A percentile compares a stretch with the other conserved stretches of the same genome.
Conservation (phyloP, 1,284 basidiomycete species). For the Leucoagaricus sp. region DNA sequence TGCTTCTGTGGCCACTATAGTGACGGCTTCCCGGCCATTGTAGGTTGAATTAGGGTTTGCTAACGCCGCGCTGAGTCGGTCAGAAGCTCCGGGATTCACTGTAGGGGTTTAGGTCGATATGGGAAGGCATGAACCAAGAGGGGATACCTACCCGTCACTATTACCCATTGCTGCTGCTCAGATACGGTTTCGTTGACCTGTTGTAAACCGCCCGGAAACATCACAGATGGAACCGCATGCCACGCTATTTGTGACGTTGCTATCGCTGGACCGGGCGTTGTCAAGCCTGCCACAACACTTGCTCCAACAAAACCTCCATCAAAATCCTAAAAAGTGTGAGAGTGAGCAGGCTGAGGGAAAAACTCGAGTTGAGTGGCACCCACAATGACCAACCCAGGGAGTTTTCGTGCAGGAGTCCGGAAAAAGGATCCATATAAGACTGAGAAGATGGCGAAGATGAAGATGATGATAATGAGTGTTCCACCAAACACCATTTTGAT, state of each 20-base stretch:
- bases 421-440: conserved; percentile 53
- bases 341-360: not conserved
- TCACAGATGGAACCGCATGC: conserved; percentile 35
- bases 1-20: conserved; percentile 36
- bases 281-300: conserved; percentile 37
- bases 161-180: conserved; percentile 46
- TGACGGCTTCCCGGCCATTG: conserved; percentile 34
- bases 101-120: not conserved
- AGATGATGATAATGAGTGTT: conserved; percentile 30
- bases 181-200: conserved; percentile 38
- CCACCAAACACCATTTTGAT: conserved; percentile 36
- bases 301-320: conserved; percentile 49
- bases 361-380: conserved; percentile 16
- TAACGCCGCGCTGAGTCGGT: conserved; percentile 31
- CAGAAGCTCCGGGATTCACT: conserved; percentile 42
- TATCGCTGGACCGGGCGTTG: conserved; percentile 21
- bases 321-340: conserved; percentile 44
- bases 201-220: conserved; percentile 42
- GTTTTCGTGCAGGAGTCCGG: conserved; percentile 36
- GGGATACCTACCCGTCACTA: conserved; percentile 36
- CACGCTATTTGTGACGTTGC: conserved; percentile 36
- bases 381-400: conserved; percentile 31
- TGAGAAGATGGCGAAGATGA: conserved; percentile 40
- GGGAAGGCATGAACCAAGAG: not conserved
- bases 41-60: conserved; percentile 32